Evolutionary conservation across 1,139 yeast species (phyloP).

Genomic region (Groenewaldozyma auringiensis): DNA sequence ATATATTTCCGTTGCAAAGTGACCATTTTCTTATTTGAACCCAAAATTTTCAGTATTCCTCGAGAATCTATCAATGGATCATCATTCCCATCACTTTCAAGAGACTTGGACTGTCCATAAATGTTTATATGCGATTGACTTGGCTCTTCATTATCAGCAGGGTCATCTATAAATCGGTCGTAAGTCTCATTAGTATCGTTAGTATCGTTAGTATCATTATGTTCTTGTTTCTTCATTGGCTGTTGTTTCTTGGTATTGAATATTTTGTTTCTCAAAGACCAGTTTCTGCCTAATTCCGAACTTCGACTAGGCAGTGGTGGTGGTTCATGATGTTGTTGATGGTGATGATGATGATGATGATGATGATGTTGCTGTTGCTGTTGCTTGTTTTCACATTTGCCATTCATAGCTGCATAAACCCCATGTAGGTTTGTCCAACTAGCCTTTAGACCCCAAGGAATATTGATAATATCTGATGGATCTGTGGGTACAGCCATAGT

Average conservation of each 20-base stretch:
- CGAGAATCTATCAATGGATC: constrained; percentile 29
- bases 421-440: constrained; percentile 21
- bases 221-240: background rate
- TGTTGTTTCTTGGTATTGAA: constrained; percentile 3
- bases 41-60: constrained; percentile 27
- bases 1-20: constrained; percentile 26
- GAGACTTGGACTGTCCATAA: constrained; percentile 23
- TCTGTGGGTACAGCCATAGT: constrained; percentile 29
- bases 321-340: constrained; percentile 11
- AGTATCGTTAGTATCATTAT: background rate
- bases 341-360: constrained; percentile 12
- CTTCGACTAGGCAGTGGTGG: background rate
- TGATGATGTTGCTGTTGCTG: background rate
- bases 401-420: background rate
- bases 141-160: background rate
- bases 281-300: constrained; percentile 2
- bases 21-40: constrained; percentile 21
- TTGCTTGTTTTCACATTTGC: background rate
- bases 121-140: constrained; percentile 5
- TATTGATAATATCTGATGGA: constrained; percentile 29
- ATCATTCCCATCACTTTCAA: constrained; percentile 23
- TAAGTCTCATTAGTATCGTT: background rate
- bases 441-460: constrained; percentile 33
- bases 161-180: background rate
- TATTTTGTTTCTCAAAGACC: constrained; percentile 7